A percentile compares a stretch with the other conserved stretches of the same genome.
phyloP scores from a whole-genome alignment of 2,329 filamentous ascomycete genomes.

The Samsoniella hepiali region DNA sequence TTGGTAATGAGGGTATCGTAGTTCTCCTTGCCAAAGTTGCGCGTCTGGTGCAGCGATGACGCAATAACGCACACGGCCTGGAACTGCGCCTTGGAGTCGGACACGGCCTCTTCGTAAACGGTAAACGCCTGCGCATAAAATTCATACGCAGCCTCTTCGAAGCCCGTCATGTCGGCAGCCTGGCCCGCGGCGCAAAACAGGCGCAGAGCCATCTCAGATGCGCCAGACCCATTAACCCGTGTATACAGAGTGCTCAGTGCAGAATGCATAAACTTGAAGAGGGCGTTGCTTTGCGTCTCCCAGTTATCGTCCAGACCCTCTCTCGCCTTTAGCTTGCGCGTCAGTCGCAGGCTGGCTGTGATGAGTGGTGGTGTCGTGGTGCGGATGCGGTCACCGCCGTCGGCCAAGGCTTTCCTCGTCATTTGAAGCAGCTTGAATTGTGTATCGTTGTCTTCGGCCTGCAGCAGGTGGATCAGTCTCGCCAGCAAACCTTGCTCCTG shows the following conservation, averaged over 20 bases:
- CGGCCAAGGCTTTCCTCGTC: constrained; percentile 78
- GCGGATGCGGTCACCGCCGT: constrained; percentile 92
- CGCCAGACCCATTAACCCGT: constrained; percentile 71
- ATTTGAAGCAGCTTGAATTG: constrained; percentile 93
- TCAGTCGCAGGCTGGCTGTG: constrained; percentile 84
- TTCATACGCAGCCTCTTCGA: constrained; percentile 95
- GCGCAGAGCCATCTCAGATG: constrained; percentile 83
- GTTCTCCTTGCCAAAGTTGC: constrained; percentile 93
- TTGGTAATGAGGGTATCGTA: constrained; percentile 99
- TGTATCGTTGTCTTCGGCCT: constrained; percentile 81
- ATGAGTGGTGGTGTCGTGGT: constrained; percentile 93
- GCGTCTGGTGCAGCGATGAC: constrained; percentile 79
- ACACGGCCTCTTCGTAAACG: constrained; percentile 94
- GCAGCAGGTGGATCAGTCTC: constrained; percentile 82
- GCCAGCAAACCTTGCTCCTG: constrained; percentile 98
- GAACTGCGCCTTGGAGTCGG: constrained; percentile 94
- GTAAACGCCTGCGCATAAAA: constrained; percentile 98
- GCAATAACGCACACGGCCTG: constrained; percentile 96
- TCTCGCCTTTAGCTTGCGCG: constrained; percentile 80
- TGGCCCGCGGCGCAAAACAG: constrained; percentile 91
- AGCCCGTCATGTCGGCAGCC: constrained; percentile 84
- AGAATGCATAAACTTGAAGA: constrained; percentile 95
- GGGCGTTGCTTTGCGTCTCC: constrained; percentile 64
- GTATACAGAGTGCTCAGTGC: constrained; percentile 83
- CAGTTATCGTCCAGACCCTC: constrained; percentile 75